Evolutionary conservation across 768 basidiomycete species (phyloP), one percentile per base, ranked within the genome.

Genomic region (Russula sp.): DNA sequence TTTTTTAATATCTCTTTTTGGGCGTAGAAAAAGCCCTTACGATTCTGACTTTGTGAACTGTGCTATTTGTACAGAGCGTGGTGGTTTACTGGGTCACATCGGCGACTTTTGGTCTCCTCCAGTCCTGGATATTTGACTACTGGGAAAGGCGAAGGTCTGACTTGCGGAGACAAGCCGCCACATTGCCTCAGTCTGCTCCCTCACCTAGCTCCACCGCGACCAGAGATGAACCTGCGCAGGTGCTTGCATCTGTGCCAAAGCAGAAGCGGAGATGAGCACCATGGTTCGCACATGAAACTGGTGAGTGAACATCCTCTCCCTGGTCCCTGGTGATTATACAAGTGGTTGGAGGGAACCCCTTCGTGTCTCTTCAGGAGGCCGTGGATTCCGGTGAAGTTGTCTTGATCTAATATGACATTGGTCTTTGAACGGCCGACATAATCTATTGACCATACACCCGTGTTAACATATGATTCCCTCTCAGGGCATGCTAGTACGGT

Each of bases 341-440:
- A 79, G 85, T 87, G 88, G 82, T 78, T 73, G 66, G 83, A 89
- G 83, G 83, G 82, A 85, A 77, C 87, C 84, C 74, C 68, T 36
- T 60, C 11, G 49, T 59, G 64, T 39, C 60, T 68, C 70, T 67
- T 64, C 49, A 49, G 64, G 72, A 70, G 71, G 74, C 67, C 72
- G 61, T 49, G 86, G 79, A 71, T 74, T 77, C 79, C 84, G 14
- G 43, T 84, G 88, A 83, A 74, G 73, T 65, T 72, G 78, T 79
- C 90, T 92, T 92, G 90, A 92, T 92, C 90, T 92, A 92, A 92
- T 91, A 86, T 91, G 90, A 92, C 81, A 45, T 57, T 63, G 34
- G 34, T 56, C 48, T n/a, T 46, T 18, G 13, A 52, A 16, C 35
- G n/a, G 45, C n/a, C 38, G 54, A 45, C 38, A 18, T 64, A 45